Evolutionary conservation across 1,139 yeast genomes (phyloP), one percentile per base, ranked within the genome.

Genomic region (Nakaseomyces nivariensis): DNA sequence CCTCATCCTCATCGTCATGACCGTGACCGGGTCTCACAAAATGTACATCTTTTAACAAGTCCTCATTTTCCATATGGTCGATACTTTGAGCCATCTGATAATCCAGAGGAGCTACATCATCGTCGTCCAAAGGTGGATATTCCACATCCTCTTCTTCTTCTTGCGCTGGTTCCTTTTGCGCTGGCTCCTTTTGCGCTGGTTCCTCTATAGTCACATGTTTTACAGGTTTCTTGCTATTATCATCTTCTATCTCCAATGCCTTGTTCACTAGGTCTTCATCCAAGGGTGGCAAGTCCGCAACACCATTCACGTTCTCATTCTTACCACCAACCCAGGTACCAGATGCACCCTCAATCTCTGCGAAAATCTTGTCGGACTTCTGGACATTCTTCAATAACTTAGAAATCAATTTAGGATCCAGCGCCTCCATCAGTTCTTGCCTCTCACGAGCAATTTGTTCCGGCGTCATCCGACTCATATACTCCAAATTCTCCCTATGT

Each of bases 241-340:
- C 37, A 29, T 52, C 52, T 13, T n/a, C 36, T 33, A 64, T 49
- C 1, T 69, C 71, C 33, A 72, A 52, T 0, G 72, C 74, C 17
- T 56, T 54, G 52, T 69, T 61, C 6, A 71, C 71, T 24, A 60
- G 58, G 0, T 60, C 55, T 26, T 61, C 62, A 47, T 61, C 64
- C 50, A 69, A 50, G 0, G 61, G 56, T 22, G 68, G 68, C 40
- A 63, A 48, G 3, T 76, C 74, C n/a, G 48, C 48, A 11, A 55
- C 33, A 3, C 67, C 63, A 10, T 13, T 25, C 8, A 41, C 44
- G 11, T 67, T 64, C 5, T 75, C 69, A 52, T 67, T 73, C 52
- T 71, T 70, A 1, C 85, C 84, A n/a, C 90, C 90, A 45, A 82
- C 80, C 89, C 89, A 81, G 5, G 83, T 79, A 45, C 79, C 81